Evolutionary conservation across 2,329 filamentous ascomycete genomes (phyloP).

Genomic region (Phialophora macrospora): DNA sequence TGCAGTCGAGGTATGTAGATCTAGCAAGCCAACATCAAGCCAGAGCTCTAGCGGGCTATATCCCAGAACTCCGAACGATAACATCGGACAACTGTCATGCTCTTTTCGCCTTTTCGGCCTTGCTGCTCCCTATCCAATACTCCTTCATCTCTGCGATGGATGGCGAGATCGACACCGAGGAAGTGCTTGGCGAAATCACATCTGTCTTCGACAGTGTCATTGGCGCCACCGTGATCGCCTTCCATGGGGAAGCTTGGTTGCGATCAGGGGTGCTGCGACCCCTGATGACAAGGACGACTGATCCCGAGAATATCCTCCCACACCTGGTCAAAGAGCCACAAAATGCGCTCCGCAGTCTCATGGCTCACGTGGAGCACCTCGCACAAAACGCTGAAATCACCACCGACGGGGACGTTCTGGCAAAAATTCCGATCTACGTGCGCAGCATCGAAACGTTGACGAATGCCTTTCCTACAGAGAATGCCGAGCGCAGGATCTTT

Average conservation of each 20-base stretch:
- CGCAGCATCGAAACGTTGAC: conserved; percentile 19
- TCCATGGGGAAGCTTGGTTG: conserved; percentile 4
- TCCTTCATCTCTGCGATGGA: conserved; percentile 11
- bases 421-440: conserved; percentile 6
- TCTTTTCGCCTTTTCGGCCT: conserved; percentile 25
- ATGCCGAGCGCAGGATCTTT: conserved; percentile 10
- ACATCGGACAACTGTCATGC: conserved; percentile 24
- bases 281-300: conserved; percentile 5
- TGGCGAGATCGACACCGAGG: conserved; percentile 4
- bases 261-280: conserved; percentile 8
- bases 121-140: conserved; percentile 15
- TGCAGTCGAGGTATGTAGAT: conserved; percentile 10
- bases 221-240: conserved; percentile 17
- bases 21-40: conserved; percentile 34
- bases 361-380: conserved; percentile 1
- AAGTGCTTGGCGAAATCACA: not conserved
- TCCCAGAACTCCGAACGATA: conserved; percentile 19
- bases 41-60: conserved; percentile 21
- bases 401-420: not conserved
- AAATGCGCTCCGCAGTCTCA: conserved; percentile 2
- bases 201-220: conserved; percentile 16
- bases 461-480: conserved; percentile 9
- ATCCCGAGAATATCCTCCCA: conserved; percentile 5
- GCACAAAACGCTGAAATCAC: not conserved
- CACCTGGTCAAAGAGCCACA: conserved; percentile 5